phyloP scores from a whole-genome alignment of 1,284 basidiomycete genomes.

The Ceratobasidium sp. region DNA sequence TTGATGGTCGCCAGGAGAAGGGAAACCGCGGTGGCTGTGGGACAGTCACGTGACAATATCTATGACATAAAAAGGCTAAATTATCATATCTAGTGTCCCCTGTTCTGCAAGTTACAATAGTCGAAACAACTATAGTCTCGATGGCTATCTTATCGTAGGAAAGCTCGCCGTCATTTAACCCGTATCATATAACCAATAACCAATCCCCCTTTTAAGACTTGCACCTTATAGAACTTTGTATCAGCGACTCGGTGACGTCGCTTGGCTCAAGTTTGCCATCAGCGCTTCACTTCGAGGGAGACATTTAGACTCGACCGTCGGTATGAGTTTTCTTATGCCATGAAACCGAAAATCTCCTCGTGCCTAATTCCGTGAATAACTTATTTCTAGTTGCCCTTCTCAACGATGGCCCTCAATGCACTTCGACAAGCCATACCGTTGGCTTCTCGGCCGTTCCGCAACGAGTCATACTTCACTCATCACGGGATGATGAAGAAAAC shows the following conservation, averaged over 20 bases:
- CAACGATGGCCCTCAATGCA: slow-evolving; percentile 27
- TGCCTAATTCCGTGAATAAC: background rate
- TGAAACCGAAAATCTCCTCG: too few species aligned
- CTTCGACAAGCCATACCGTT: slow-evolving; percentile 13
- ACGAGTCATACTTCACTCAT: background rate
- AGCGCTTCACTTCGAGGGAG: background rate
- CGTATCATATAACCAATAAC: background rate
- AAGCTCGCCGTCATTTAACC: background rate
- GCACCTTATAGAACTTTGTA: background rate
- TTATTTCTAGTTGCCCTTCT: slow-evolving; percentile 1
- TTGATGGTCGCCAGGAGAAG: slow-evolving; percentile 32
- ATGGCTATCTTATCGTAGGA: slow-evolving; percentile 22
- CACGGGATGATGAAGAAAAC: slow-evolving; percentile 17
- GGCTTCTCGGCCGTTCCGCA: slow-evolving; percentile 6
- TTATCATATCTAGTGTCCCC: background rate
- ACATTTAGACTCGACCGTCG: background rate
- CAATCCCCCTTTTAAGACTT: background rate
- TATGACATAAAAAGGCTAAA: slow-evolving; percentile 1
- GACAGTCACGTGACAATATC: background rate
- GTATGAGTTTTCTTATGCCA: background rate
- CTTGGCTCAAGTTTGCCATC: background rate
- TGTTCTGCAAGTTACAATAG: background rate
- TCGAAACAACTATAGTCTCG: background rate
- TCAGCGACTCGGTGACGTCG: slow-evolving; percentile 7
- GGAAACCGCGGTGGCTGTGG: slow-evolving; percentile 27